phyloP scores from a whole-genome alignment of 1,139 yeast species.

The Lodderomyces theae region DNA sequence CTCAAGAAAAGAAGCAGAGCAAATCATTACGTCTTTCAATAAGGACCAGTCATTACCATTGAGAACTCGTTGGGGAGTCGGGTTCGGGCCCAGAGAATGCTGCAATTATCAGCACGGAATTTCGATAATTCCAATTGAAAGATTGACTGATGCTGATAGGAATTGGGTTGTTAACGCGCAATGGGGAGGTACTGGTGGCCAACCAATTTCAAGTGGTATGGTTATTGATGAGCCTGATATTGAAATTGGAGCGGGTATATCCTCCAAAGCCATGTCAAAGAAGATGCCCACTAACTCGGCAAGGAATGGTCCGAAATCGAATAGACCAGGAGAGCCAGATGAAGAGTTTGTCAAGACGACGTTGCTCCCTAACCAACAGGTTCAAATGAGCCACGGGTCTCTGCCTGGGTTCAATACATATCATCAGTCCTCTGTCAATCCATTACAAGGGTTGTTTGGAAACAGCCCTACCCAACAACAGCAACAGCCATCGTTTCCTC shows the following conservation, averaged over 20 bases:
- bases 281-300: conserved; percentile 88
- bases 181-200: conserved; percentile 97
- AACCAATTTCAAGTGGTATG: conserved; percentile 75
- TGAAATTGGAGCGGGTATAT: conserved; percentile 91
- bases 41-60: conserved; percentile 51
- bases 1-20: conserved; percentile 91
- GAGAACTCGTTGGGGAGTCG: conserved; percentile 98
- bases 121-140: conserved; percentile 78
- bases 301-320: conserved; percentile 80
- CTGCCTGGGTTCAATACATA: conserved; percentile 37
- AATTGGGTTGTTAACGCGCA: conserved; percentile 88
- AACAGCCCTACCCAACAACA: conserved; percentile 8
- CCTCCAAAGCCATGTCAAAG: conserved; percentile 87
- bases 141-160: conserved; percentile 91
- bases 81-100: conserved; percentile 98
- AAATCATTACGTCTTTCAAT: conserved; percentile 57
- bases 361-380: conserved; percentile 19
- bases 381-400: conserved; percentile 26
- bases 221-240: conserved; percentile 97
- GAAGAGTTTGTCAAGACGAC: conserved; percentile 45
- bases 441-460: conserved; percentile 49
- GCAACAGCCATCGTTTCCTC: conserved; percentile 15
- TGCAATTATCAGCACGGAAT: conserved; percentile 91
- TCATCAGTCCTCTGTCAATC: conserved; percentile 43
- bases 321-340: conserved; percentile 60